phyloP scores from a whole-genome alignment of 441 rosid genomes.

The Adansonia gregorii region DNA sequence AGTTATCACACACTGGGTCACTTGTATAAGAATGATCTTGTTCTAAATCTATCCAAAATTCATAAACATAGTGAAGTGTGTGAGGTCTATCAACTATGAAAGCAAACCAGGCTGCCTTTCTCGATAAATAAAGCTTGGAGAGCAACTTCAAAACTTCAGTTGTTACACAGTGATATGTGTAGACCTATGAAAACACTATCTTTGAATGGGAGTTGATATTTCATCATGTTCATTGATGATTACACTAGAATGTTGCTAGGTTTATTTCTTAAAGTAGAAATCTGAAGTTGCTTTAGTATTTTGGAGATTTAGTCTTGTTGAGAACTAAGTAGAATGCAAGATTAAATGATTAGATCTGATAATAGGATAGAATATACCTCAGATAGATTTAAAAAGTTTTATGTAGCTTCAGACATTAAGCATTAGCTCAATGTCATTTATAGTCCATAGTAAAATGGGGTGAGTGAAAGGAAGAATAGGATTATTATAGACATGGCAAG shows the following conservation, averaged over 20 bases:
- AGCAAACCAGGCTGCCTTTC: neutral
- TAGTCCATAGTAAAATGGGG: neutral
- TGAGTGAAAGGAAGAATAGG: neutral
- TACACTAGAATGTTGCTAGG: neutral
- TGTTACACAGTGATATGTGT: neutral
- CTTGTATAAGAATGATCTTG: no score
- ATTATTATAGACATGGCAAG: neutral
- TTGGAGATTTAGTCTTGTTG: neutral
- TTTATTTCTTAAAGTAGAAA: no score
- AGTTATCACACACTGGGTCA: no score
- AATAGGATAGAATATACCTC: neutral
- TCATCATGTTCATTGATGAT: neutral
- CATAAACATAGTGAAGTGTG: neutral
- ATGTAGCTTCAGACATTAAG: neutral
- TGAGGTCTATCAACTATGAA: constrained; percentile 1
- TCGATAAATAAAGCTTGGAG: neutral
- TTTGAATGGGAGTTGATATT: neutral
- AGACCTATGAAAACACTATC: neutral
- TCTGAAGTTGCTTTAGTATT: no score
- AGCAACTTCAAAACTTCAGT: neutral
- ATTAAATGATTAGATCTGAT: neutral
- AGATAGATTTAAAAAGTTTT: neutral
- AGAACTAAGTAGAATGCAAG: neutral
- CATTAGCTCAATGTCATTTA: neutral
- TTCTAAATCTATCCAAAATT: no score